Conservation (phyloP, 129 eudicot genomes). For the Flaveria robusta region DNA sequence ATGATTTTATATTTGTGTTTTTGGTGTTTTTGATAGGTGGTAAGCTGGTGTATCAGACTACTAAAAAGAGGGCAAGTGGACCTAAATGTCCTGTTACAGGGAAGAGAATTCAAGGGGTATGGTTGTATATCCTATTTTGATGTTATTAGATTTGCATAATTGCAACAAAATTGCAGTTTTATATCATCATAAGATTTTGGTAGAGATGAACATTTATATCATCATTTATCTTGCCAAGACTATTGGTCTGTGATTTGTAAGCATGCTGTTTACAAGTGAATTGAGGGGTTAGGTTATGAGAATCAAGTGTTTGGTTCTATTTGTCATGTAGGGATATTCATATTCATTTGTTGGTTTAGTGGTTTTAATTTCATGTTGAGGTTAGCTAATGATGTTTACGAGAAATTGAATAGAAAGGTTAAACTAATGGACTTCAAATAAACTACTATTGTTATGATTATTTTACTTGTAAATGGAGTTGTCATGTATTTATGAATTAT, state of each 20-base stretch:
- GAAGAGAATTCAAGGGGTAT: conserved; percentile 76
- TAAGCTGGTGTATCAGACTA: conserved; percentile 59
- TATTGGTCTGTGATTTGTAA: background rate
- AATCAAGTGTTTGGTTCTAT: background rate
- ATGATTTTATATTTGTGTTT: too few relatives aligned
- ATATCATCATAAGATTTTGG: too few relatives aligned
- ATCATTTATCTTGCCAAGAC: background rate
- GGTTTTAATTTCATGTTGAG: background rate
- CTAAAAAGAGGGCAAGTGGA: conserved; percentile 79
- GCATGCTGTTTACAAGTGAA: background rate
- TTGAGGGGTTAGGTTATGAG: background rate
- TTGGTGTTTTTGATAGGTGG: conserved; percentile 42
- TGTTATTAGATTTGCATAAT: background rate
- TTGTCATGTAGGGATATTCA: background rate
- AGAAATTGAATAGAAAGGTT: too few relatives aligned
- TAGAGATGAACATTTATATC: too few relatives aligned
- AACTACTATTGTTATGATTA: too few relatives aligned
- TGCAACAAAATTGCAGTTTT: background rate
- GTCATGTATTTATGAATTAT: too few relatives aligned
- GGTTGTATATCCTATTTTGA: background rate
- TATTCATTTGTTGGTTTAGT: background rate
- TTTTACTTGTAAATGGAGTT: too few relatives aligned
- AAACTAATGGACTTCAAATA: too few relatives aligned
- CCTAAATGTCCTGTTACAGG: conserved; percentile 83
- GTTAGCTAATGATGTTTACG: too few relatives aligned